Evolutionary conservation across 805 yeast genomes (phyloP).

Genomic region (Candida tibetensis): DNA sequence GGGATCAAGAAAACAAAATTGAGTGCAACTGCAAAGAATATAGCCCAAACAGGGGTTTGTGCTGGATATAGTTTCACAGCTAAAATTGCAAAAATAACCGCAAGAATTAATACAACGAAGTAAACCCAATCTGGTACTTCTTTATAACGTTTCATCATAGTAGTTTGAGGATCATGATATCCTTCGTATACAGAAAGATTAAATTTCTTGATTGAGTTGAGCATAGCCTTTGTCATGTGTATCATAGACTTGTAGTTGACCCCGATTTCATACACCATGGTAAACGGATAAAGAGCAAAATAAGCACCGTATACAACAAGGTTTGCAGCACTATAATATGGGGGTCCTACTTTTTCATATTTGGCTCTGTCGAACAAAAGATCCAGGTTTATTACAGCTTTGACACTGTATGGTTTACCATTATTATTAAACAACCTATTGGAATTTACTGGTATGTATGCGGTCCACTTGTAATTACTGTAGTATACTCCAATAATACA

Average conservation of each 20-base stretch:
- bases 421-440: conserved; percentile 23
- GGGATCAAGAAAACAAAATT: conserved; percentile 34
- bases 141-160: conserved; percentile 31
- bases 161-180: conserved; percentile 30
- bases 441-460: conserved; percentile 24
- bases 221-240: conserved; percentile 13
- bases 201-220: conserved; percentile 15
- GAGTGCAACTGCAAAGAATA: conserved; percentile 32
- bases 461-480: conserved; percentile 28
- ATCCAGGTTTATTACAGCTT: conserved; percentile 5
- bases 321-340: conserved; percentile 22
- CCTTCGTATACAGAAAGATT: conserved; percentile 28
- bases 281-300: conserved; percentile 25
- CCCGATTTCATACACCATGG: conserved; percentile 18
- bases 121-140: conserved; percentile 37
- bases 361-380: conserved; percentile 14
- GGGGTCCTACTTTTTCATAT: conserved; percentile 19
- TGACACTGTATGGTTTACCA: conserved; percentile 21
- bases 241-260: conserved; percentile 14
- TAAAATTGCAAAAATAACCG: conserved; percentile 32
- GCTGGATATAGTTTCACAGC: conserved; percentile 31
- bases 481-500: conserved; percentile 27
- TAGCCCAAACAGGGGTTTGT: conserved; percentile 36
- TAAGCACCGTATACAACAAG: conserved; percentile 22
- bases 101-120: conserved; percentile 22